Percentiles rank a stretch among this genome's conserved stretches.
phyloP scores from a whole-genome alignment of 805 yeast species.

The Metschnikowia corniflorae region DNA sequence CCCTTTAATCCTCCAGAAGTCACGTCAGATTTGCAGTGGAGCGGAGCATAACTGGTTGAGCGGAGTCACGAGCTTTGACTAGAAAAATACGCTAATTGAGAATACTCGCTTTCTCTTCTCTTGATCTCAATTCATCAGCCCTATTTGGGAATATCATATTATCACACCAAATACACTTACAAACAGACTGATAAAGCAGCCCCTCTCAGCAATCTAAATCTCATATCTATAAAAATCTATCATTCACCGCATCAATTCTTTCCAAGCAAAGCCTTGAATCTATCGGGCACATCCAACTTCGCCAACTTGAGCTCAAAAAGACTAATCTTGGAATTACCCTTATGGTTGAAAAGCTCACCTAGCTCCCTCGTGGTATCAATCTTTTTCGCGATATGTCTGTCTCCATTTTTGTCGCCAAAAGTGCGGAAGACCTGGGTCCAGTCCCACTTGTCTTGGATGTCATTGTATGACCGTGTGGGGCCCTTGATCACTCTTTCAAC shows the following conservation, averaged over 20 bases:
- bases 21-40: too few relatives aligned
- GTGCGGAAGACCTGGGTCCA: conserved; percentile 68
- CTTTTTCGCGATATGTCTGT: conserved; percentile 22
- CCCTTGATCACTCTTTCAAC: conserved; percentile 87
- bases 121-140: too few relatives aligned
- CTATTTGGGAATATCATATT: too few relatives aligned
- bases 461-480: conserved; percentile 71
- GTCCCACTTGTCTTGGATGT: conserved; percentile 75
- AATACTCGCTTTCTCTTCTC: too few relatives aligned
- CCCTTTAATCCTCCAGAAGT: too few relatives aligned
- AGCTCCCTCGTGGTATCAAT: conserved; percentile 22
- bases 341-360: conserved; percentile 15
- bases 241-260: background rate
- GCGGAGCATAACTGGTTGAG: too few relatives aligned
- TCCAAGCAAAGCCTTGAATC: conserved; percentile 18
- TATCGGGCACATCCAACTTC: conserved; percentile 27
- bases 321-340: conserved; percentile 20
- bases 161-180: too few relatives aligned
- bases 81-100: too few relatives aligned
- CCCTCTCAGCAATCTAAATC: too few relatives aligned
- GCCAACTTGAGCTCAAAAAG: conserved; percentile 26
- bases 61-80: too few relatives aligned
- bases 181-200: too few relatives aligned
- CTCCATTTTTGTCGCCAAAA: conserved; percentile 49
- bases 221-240: too few relatives aligned